phyloP scores from a whole-genome alignment of 2,329 filamentous ascomycete species.

The Aspergillus vadensis region DNA sequence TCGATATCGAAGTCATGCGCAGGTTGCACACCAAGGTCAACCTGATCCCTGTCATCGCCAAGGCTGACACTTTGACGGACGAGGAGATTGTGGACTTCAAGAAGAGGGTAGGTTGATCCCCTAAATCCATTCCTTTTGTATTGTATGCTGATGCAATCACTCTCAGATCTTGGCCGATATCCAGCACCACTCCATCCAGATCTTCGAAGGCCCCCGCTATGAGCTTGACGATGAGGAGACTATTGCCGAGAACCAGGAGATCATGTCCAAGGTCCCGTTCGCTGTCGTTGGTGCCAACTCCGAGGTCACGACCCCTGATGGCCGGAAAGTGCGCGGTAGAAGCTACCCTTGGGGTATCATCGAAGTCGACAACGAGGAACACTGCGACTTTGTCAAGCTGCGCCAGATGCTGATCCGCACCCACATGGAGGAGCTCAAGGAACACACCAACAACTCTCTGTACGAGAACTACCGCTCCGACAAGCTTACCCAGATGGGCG shows the following conservation, averaged over 20 bases:
- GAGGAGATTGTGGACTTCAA: constrained; percentile 96
- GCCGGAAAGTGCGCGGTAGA: constrained; percentile 92
- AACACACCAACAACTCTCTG: constrained; percentile 97
- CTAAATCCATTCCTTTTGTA: background rate
- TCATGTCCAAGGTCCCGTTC: constrained; percentile 99
- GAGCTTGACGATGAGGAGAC: constrained; percentile 99
- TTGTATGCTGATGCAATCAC: constrained; percentile 27
- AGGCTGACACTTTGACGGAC: constrained; percentile 96
- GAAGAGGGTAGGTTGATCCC: constrained; percentile 72
- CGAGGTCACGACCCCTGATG: constrained; percentile 87
- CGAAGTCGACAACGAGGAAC: constrained; percentile 99
- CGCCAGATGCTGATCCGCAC: constrained; percentile 99
- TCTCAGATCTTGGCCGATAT: constrained; percentile 91
- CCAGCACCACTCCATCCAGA: constrained; percentile 94
- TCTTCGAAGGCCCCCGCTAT: constrained; percentile 97
- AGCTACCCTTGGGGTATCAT: constrained; percentile 98
- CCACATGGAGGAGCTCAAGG: constrained; percentile 99
- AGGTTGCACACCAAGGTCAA: constrained; percentile 99
- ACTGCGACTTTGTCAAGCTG: constrained; percentile 99
- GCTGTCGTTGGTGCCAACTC: constrained; percentile 96
- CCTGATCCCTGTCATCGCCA: constrained; percentile 97
- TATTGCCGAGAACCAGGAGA: constrained; percentile 99
- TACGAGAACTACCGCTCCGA: constrained; percentile 99
- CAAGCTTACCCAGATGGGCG: constrained; percentile 98
- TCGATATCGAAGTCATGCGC: constrained; percentile 99